Evolutionary conservation across 257 asterid genomes (phyloP), one percentile per base, ranked within the genome.

Genomic region (Scutellaria galericulata): DNA sequence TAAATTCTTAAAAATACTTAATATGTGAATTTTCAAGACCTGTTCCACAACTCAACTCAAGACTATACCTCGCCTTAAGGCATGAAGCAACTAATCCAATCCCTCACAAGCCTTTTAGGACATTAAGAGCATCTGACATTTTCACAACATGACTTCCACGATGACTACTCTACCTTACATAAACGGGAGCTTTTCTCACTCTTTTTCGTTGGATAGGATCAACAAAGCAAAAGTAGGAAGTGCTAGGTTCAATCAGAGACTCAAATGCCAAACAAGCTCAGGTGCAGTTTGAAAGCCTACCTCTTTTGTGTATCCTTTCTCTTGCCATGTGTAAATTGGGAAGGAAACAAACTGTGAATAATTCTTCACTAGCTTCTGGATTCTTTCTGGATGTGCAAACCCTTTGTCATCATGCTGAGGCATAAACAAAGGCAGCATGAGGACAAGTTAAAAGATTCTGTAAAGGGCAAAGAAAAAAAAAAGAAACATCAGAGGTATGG

Each of bases 291-390:
- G 48, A 39, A 37, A 24, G 52, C 39, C 40, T 77, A 95, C 99
- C 99, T 95, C 99, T 82, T 92, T 95, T 12, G 98, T 87, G 70
- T 77, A 85, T 57, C 99, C 98, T 77, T 95, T 95, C 83, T 92
- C 99, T 82, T 95, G 92, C 99, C 98, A 95, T n/a, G 96, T 87
- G 81, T 88, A 92, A 58, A 95, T 95, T 70, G 99, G 99, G 88
- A 95, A 95, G 11, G 99, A 88, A 77, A 90, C 98, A 85, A 95
- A 95, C 74, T 78, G 96, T 6, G 99, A 95, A 78, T 95, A 95
- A 67, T 90, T 95, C 78, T 92, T 88, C 68, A 95, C 90, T 75
- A 95, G 99, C 85, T 79, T 95, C 85, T 92, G 84, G 41, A 95
- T 72, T 80, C 77, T 88, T 82, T 95, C 99, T 6, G 99, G 99